phyloP scores from a whole-genome alignment of 1,139 yeast genomes.

The Diutina sp. region DNA sequence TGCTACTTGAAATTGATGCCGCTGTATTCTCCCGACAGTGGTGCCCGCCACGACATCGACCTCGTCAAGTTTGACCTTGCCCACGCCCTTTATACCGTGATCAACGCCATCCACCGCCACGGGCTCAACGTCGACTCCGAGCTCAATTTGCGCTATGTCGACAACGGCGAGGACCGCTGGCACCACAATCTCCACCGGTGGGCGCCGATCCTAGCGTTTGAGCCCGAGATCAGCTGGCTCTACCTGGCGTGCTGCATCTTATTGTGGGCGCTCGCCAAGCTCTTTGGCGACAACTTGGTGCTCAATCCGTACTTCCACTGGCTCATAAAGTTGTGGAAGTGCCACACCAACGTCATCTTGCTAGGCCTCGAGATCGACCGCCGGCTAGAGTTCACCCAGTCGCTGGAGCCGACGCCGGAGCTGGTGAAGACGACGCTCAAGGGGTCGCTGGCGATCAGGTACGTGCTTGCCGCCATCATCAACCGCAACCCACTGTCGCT shows the following conservation, averaged over 20 bases:
- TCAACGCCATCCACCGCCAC: background rate
- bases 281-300: conserved; percentile 20
- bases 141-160: background rate
- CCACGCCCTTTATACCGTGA: background rate
- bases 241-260: background rate
- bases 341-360: conserved; percentile 42
- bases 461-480: conserved; percentile 45
- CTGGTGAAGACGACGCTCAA: conserved; percentile 39
- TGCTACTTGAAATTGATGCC: conserved; percentile 7
- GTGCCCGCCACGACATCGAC: background rate
- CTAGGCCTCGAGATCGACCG: conserved; percentile 55
- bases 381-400: conserved; percentile 29
- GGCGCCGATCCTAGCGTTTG: background rate
- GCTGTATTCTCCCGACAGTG: background rate
- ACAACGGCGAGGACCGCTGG: background rate
- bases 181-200: background rate
- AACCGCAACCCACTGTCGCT: conserved; percentile 17
- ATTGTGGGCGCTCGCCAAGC: background rate
- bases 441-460: conserved; percentile 52
- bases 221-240: background rate
- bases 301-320: conserved; percentile 49
- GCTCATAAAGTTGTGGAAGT: conserved; percentile 50
- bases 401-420: conserved; percentile 25
- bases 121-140: background rate
- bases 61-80: conserved; percentile 1